These are phyloP conservation scores for Pholiota molesta DNA, from an alignment of 768 basidiomycete genomes.

Conservation along the genomic window DNA sequence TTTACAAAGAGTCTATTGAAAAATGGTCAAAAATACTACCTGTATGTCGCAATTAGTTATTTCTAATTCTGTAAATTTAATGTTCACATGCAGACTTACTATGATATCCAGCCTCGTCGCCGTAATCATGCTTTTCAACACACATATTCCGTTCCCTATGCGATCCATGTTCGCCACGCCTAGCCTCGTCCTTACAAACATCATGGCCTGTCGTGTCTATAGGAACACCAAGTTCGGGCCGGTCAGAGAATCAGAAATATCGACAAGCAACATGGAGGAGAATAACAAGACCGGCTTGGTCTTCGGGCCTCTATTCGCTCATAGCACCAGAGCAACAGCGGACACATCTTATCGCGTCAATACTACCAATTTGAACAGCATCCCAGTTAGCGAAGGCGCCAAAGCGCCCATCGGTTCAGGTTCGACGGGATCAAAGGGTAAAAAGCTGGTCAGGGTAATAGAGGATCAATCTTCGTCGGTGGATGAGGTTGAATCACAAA, in stretches of 20 bases:
- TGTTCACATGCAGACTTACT: too few relatives aligned
- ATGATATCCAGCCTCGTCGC: background rate
- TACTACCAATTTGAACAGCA: too few relatives aligned
- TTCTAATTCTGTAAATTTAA: too few relatives aligned
- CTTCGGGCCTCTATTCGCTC: background rate
- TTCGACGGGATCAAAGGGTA: too few relatives aligned
- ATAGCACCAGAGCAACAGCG: too few relatives aligned
- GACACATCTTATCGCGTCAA: too few relatives aligned
- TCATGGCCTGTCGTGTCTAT: constrained; percentile 7
- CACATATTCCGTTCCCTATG: constrained; percentile 8
- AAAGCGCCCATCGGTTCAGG: too few relatives aligned
- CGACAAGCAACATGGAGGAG: background rate
- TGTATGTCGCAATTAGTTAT: background rate
- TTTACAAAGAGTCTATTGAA: constrained; percentile 11
- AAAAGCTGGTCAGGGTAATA: too few relatives aligned
- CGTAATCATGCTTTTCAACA: constrained; percentile 4
- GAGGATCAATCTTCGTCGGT: too few relatives aligned
- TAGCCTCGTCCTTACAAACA: constrained; percentile 6
- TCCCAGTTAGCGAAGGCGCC: too few relatives aligned
- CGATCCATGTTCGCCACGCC: constrained; percentile 11
- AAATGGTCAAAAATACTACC: constrained; percentile 15
- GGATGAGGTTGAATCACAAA: too few relatives aligned
- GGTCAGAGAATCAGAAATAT: constrained; percentile 1
- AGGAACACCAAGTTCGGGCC: constrained; percentile 5
- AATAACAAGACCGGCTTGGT: background rate